These are phyloP conservation scores for Claviceps africana DNA, from an alignment of 2,329 filamentous ascomycete genomes.

Conservation along the genomic window DNA sequence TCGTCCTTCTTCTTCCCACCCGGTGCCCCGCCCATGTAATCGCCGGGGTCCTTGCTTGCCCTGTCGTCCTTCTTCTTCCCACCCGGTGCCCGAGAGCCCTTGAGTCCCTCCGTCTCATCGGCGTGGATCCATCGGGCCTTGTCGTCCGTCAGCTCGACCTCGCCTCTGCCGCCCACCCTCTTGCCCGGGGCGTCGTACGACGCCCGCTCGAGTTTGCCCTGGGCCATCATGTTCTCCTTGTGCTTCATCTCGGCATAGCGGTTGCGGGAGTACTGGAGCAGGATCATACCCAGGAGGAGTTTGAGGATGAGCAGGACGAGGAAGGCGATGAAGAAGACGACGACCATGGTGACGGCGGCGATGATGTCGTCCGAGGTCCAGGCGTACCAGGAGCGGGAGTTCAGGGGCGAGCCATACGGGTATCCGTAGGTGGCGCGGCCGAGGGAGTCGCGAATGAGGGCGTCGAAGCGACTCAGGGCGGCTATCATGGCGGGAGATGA, in stretches of 20 bases:
- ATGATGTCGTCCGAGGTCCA: conserved; percentile 62
- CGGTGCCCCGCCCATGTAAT: conserved; percentile 51
- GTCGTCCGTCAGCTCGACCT: conserved; percentile 81
- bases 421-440: conserved; percentile 58
- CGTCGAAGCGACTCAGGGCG: conserved; percentile 66
- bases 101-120: conserved; percentile 62
- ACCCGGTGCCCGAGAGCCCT: conserved; percentile 36
- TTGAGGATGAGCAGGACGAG: conserved; percentile 74
- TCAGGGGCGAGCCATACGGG: conserved; percentile 27
- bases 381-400: conserved; percentile 31
- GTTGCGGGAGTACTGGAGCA: conserved; percentile 65
- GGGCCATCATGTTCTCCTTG: conserved; percentile 40
- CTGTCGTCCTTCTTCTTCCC: conserved; percentile 34
- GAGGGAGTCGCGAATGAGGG: conserved; percentile 59
- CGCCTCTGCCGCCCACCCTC: conserved; percentile 67
- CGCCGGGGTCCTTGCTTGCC: conserved; percentile 26
- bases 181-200: conserved; percentile 57
- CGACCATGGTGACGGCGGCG: conserved; percentile 64
- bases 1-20: conserved; percentile 39
- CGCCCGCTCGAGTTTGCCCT: conserved; percentile 34
- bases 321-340: conserved; percentile 75
- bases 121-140: conserved; percentile 74
- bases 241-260: conserved; percentile 72
- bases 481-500: conserved; percentile 63
- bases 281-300: conserved; percentile 73